Base-by-base conservation (phyloP, 1,139 yeast species). In the Yamadazyma taylorii region DNA sequence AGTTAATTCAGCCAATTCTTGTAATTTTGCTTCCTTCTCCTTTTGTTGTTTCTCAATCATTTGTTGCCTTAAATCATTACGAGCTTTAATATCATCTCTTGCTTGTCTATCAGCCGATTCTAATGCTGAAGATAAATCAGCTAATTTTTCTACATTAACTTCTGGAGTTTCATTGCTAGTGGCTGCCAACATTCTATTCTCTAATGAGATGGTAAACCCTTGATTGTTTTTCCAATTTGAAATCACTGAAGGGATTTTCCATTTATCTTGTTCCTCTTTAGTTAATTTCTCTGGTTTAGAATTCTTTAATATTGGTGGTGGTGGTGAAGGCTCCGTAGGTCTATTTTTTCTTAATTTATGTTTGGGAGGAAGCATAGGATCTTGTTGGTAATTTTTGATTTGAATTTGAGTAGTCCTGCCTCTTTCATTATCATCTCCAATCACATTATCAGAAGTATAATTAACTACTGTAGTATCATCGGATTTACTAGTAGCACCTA, bases 141-240 rank as follows among this genome's bases (percentile, higher is more conserved):
- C 73, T 53, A 85, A 81, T 37, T 80, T 80, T 35, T 65, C 60
- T 14, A 81, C 68, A 53, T 79, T 86, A 29, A 85, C 63, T 14
- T 63, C 63, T 33, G 48, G 44, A 0, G 48, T 29, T 3, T 40
- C 47, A 12, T 40, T 41, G 5, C 53, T 36, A 43, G 75, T 79
- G 7, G 83, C 61, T 3, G 72, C 81, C 4, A 83, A 78, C 45
- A 85, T 67, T 42, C 97, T 68, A 53, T 85, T 85, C 39, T 89
- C 96, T 32, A 92, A 61, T 0, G 86, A 81, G 34, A 90, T 83
- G 1, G 96, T 81, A 56, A 82, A 89, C 3, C 98, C 97, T 48
- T 85, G 85, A 17, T 92, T 88, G 57, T 92, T 92, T 59, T 90
- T 90, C 98, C 98, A 92, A 58, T 88, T 89, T 1, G 97, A 90